Percentiles rank a stretch among this genome's conserved stretches.
Evolutionary conservation across 2,329 filamentous ascomycete genomes (phyloP).

Genomic region (Albifimbria verrucaria): DNA sequence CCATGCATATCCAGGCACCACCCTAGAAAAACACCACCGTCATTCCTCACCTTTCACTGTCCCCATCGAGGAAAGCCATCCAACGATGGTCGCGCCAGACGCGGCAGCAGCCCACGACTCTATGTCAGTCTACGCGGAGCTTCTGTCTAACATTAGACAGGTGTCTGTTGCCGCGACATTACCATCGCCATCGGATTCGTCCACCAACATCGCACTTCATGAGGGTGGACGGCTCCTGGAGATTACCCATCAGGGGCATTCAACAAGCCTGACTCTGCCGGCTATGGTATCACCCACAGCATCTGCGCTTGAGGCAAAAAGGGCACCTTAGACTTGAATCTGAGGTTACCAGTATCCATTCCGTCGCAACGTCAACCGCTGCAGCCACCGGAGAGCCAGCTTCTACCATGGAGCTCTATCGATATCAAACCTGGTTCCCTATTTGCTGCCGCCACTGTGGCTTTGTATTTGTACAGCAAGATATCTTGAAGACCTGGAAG

Average conservation of each 20-base stretch:
- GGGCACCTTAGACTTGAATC: conserved; percentile 38
- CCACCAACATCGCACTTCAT: conserved; percentile 42
- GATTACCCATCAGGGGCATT: conserved; percentile 43
- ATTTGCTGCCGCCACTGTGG: conserved; percentile 42
- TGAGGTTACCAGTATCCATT: conserved; percentile 47
- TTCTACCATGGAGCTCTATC: conserved; percentile 54
- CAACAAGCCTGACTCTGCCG: conserved; percentile 38
- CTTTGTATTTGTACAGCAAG: conserved; percentile 32
- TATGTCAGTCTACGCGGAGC: conserved; percentile 58
- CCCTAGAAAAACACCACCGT: background rate
- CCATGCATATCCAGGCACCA: background rate
- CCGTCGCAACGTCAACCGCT: conserved; percentile 16
- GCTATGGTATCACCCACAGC: conserved; percentile 31
- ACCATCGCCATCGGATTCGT: conserved; percentile 35
- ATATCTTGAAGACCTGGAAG: conserved; percentile 65
- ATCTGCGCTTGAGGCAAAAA: conserved; percentile 33
- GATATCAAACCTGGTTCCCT: conserved; percentile 38
- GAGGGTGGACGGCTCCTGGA: conserved; percentile 42
- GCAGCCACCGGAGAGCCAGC: conserved; percentile 33
- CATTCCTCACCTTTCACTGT: too few relatives aligned
- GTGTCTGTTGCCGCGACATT: conserved; percentile 57
- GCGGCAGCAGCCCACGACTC: conserved; percentile 13
- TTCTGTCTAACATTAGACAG: conserved; percentile 62
- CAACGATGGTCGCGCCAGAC: background rate
- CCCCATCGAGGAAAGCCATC: too few relatives aligned